Evolutionary conservation across 306 rosid species (phyloP), one percentile per base, ranked within the genome.

Genomic region (Urtica urens): DNA sequence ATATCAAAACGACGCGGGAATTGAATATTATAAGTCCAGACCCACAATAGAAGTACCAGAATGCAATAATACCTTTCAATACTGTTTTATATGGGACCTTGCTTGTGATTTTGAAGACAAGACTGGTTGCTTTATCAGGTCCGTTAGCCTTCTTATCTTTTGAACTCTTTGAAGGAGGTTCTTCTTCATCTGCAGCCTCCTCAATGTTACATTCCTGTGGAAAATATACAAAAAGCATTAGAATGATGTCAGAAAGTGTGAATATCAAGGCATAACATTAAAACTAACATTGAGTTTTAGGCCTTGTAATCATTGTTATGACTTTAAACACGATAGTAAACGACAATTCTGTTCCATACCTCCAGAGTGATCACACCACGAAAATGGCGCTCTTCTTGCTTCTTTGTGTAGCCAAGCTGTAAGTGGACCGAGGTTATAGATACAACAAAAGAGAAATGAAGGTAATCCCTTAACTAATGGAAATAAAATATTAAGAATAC

Each of bases 341-440:
- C 48, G 31, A 8, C 21, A 12, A 28, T 20, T 16, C 20, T 25
- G 55, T 37, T 51, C 41, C 68, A 38, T 77, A 90, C 99, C 99
- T 90, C 99, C 67, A 90, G 59, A 38, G 85, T 69, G 66, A 90
- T 79, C 62, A 85, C 94, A 66, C 95, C 99, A 34, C 85, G 99
- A 38, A 90, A 90, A 65, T 73, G 72, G 44, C 81, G 69, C 67
- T 90, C 95, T 60, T 90, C 99, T 71, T 85, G 92, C 67, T 85
- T 90, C 66, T 85, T 77, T 24, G 99, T 90, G 72, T 90, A 90
- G 52, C 95, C 95, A 73, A 90, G 99, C 99, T 90, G 81, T 64
- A 39, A 67, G 59, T 53, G 30, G 57, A 69, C 5, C 44, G 35
- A 52, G 22, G 49, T 16, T 37, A 64, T 15, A 29, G 44, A 39